phyloP scores from a whole-genome alignment of 176 grass and related monocot species.

The Poa pratensis region DNA sequence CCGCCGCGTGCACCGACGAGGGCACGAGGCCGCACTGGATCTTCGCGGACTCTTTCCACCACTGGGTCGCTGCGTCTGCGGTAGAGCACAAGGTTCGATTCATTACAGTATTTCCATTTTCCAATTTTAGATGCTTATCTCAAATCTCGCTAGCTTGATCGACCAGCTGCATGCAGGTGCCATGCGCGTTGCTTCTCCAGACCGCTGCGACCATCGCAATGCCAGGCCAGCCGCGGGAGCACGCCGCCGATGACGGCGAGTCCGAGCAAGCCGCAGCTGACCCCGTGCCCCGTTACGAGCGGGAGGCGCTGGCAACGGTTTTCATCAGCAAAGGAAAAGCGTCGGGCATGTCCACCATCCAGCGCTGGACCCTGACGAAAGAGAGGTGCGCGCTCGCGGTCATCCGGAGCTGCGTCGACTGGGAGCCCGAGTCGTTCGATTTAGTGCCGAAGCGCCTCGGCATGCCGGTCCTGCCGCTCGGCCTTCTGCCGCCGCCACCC shows the following conservation, averaged over 20 bases:
- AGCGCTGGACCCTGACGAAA: background rate
- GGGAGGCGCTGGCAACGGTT: too few species aligned
- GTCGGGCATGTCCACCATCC: background rate
- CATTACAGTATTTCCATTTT: too few species aligned
- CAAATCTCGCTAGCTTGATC: background rate
- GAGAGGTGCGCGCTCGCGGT: background rate
- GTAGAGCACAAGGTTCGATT: background rate
- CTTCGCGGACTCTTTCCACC: background rate
- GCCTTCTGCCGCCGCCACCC: background rate
- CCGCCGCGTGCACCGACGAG: background rate
- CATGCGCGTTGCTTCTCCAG: background rate
- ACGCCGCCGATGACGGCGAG: too few species aligned
- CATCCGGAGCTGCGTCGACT: constrained; percentile 5
- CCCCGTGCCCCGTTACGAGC: background rate
- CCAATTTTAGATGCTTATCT: too few species aligned
- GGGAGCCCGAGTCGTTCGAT: background rate
- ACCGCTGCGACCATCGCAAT: background rate
- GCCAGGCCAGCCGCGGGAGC: too few species aligned
- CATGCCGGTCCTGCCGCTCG: background rate
- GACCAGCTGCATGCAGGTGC: background rate
- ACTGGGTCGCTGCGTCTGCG: background rate
- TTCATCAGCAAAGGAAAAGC: too few species aligned
- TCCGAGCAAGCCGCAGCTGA: too few species aligned
- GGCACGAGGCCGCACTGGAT: background rate
- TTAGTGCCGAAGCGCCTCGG: background rate